Base-by-base conservation (phyloP, 306 rosid species). In the Lathyrus sativus region DNA sequence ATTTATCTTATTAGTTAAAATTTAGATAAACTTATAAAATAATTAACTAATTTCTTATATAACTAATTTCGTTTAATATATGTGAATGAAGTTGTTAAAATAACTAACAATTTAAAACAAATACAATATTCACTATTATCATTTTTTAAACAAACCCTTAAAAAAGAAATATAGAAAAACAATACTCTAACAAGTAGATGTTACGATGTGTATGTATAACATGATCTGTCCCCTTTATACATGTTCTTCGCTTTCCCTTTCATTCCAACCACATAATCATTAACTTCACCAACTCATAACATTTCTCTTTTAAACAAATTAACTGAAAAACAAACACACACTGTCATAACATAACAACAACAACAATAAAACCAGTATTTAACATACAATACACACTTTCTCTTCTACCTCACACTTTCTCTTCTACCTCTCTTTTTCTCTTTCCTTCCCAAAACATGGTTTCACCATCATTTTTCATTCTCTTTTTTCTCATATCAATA, bases 381-480 rank as follows among this genome's bases (percentile, higher is more conserved):
- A 35, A 35, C 39, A 7, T 35, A 35, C 9, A 15, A 9, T 48
- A 6, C 8, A 48, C 22, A 19, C 51, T 10, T 17, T 37, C 22
- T 7, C 45, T 15, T 9, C 17, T 35, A 1, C 13, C 4, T 35
- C n/a, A n/a, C n/a, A n/a, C n/a, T n/a, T n/a, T n/a, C 10, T 39
- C 6, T 9, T 9, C 5, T 12, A n/a, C n/a, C 18, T 19, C 10
- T 37, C 0, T 26, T 11, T 11, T n/a, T 22, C 18, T 37, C 9
- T 3, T 7, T 28, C 6, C 14, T 28, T 9, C 26, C 38, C 2
- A 73, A 55, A 3, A 77, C 46, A 86, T 85, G 92, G 80, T 78
- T 48, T 49, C 57, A 15, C 37, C 12, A 3, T 11, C 82, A 6
- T 14, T n/a, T 26, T 43, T 4, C 22, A 24, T 70, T 11, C 24